A percentile compares a stretch with the other conserved stretches of the same genome.
These are phyloP conservation scores for Litchi chinensis DNA, from an alignment of 345 rosid species.

Conservation along the genomic window DNA sequence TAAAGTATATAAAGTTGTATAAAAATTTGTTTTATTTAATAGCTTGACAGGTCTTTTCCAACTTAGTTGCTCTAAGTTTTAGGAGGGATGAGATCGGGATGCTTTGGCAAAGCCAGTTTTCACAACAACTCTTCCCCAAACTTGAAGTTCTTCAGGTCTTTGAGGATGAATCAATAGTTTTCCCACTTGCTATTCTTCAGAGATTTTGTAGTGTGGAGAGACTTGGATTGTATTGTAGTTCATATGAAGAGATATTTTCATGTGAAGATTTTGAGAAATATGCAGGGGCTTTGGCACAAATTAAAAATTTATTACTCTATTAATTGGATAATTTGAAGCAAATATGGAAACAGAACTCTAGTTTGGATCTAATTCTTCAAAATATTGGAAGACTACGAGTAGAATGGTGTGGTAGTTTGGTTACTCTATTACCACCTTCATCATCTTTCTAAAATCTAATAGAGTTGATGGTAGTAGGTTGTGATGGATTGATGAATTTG, in stretches of 20 bases:
- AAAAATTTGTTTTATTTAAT: no score
- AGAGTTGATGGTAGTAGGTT: neutral
- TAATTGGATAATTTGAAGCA: neutral
- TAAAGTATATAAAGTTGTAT: no score
- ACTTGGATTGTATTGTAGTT: no score
- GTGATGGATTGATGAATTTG: neutral
- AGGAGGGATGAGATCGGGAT: neutral
- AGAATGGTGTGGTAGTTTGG: neutral
- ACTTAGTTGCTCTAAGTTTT: neutral
- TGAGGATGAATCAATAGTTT: neutral
- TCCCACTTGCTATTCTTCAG: neutral
- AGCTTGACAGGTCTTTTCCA: neutral
- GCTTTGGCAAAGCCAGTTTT: no score
- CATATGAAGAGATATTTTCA: slow-evolving; percentile 13
- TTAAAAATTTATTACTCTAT: neutral
- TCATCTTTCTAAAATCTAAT: neutral
- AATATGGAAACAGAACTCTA: neutral
- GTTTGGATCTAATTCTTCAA: neutral
- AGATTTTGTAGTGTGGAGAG: neutral
- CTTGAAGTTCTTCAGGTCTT: neutral
- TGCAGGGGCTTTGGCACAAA: no score
- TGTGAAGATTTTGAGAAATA: neutral
- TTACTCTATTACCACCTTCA: neutral
- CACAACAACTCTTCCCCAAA: neutral
- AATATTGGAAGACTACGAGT: neutral